Base-by-base conservation (phyloP, 2,329 filamentous ascomycete genomes). In the Fusarium sp. region DNA sequence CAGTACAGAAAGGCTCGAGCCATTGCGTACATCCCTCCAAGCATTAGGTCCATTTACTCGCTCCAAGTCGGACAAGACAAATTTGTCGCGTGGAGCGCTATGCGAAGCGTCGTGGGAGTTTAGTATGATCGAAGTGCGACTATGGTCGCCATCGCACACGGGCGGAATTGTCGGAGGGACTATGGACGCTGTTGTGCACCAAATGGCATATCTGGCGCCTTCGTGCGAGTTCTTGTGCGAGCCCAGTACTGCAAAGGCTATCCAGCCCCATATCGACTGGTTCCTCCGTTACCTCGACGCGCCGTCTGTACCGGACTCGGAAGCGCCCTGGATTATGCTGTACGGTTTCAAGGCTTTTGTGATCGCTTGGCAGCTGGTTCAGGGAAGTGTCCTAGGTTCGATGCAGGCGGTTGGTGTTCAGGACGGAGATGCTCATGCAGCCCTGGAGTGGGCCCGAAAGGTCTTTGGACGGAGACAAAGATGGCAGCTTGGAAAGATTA, bases 81-180 rank as follows among this genome's bases (percentile, higher is more conserved):
- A 27, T 33, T 41, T 11, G 23, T 25, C 35, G 1, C 48, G n/a
- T 7, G 19, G 68, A 27, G 8, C 70, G 5, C 56, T 76, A 4
- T 76, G 75, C 48, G 73, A 77, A 15, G 79, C 79, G 13, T 79
- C 78, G 7, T 82, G 80, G 80, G 72, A 80, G 43, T 80, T 75
- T 9, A 80, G 79, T 35, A 81, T 81, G 79, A 75, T 82, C 20
- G 79, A 81, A 52, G 68, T 81, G 7, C 78, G 79, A 48, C 73
- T 81, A 39, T 81, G 80, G 80, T 81, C 79, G 1, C 77, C 78
- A 4, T 74, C 77, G 4, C 80, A 82, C 54, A 81, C 79, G 0
- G 73, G 75, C 4, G 80, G 79, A 1, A 78, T 81, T 17, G 76
- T 82, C 0, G 77, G 72, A 11, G 74, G 73, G 13, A 79, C 74